Percentiles rank a stretch among this genome's conserved stretches.
Conservation (phyloP, 305 asterid genomes). For the Rubia tinctorum region DNA sequence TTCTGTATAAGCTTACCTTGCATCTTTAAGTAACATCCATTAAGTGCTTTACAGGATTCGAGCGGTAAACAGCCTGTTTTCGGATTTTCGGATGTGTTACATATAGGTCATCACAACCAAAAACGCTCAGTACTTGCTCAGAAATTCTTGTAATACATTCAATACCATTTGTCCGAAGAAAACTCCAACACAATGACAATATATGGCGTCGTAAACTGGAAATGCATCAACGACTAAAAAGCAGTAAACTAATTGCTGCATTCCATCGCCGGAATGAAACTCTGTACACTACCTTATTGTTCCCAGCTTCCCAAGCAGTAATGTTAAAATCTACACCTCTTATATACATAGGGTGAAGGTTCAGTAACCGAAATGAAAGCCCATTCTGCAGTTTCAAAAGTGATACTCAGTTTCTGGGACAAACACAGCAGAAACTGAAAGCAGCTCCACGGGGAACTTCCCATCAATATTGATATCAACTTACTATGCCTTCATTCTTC, state of each 20-base stretch:
- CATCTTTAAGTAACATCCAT: not conserved
- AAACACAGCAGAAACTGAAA: not conserved
- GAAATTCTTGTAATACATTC: not conserved
- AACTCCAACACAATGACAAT: not conserved
- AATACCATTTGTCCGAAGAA: no score
- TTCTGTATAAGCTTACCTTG: not conserved
- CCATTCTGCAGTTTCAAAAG: not conserved
- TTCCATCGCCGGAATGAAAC: not conserved
- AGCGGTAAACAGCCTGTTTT: no score
- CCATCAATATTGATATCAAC: not conserved
- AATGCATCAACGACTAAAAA: not conserved
- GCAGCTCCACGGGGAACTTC: slow-evolving; percentile 3
- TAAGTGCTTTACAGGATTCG: no score
- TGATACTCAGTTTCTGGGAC: not conserved
- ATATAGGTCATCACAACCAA: no score
- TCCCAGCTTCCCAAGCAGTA: not conserved
- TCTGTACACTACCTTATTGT: not conserved
- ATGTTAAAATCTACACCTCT: not conserved
- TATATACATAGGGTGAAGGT: slow-evolving; percentile 3
- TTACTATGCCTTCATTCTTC: not conserved
- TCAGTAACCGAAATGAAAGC: not conserved
- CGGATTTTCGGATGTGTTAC: no score
- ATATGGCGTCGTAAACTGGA: not conserved
- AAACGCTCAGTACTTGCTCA: no score
- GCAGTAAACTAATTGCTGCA: not conserved